Conservation (phyloP, 164 flowering plant species). For the Magnolia changhungtana region DNA sequence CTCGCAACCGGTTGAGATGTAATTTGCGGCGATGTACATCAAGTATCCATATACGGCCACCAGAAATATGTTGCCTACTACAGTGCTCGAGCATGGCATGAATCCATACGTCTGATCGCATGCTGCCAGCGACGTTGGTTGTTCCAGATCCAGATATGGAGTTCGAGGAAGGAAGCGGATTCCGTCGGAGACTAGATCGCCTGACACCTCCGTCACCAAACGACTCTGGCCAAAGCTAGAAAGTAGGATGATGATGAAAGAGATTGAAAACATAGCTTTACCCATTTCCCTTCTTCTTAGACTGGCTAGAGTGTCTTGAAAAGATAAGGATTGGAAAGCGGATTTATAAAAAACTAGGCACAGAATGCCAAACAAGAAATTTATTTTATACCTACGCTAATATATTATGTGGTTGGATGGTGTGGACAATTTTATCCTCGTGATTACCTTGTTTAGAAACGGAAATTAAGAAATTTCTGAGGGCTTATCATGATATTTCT, state of each 20-base stretch:
- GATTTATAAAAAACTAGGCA: not conserved
- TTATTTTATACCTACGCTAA: too few species aligned
- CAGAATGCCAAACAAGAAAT: too few species aligned
- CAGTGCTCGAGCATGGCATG: constrained; percentile 56
- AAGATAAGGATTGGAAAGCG: not conserved
- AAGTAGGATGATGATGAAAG: constrained; percentile 7
- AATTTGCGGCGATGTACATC: constrained; percentile 72
- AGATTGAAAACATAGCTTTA: not conserved
- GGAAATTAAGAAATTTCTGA: too few species aligned
- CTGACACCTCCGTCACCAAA: constrained; percentile 1
- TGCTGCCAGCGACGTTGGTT: not conserved
- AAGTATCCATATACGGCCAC: constrained; percentile 53
- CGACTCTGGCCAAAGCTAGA: constrained; percentile 8
- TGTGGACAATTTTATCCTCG: too few species aligned
- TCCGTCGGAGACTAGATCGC: constrained; percentile 36
- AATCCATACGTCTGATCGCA: constrained; percentile 68
- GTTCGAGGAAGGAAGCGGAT: not conserved
- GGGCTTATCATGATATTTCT: too few species aligned
- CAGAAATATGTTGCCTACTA: constrained; percentile 49
- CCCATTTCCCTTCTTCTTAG: not conserved
- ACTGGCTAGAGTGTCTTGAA: not conserved
- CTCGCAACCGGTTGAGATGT: constrained; percentile 75
- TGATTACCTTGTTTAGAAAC: too few species aligned
- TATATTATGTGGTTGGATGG: too few species aligned
- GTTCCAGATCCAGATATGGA: not conserved